phyloP scores from a whole-genome alignment of 2,329 filamentous ascomycete genomes.

The Ophiocordyceps camponoti-rufipedis region DNA sequence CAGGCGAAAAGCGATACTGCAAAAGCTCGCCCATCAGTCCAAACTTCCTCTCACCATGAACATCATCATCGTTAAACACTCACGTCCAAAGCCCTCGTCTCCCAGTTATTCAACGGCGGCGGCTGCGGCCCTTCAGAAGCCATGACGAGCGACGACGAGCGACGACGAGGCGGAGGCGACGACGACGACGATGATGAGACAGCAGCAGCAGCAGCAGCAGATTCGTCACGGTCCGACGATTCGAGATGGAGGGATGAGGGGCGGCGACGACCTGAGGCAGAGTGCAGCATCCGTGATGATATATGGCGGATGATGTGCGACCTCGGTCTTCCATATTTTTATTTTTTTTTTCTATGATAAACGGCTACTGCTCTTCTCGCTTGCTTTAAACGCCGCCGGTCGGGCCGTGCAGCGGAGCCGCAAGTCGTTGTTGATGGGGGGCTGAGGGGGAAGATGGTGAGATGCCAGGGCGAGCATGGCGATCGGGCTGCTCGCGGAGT shows the following conservation, averaged over 20 bases:
- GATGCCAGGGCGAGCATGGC: not conserved
- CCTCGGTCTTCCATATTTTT: too few species aligned
- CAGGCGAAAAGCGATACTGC: slow-evolving; percentile 1
- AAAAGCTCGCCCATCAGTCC: not conserved
- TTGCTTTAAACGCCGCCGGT: too few species aligned
- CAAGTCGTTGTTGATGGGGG: not conserved
- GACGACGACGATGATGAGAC: not conserved
- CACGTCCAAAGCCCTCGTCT: slow-evolving; percentile 16
- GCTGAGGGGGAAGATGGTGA: not conserved
- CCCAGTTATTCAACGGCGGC: slow-evolving; percentile 16
- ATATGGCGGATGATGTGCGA: too few species aligned
- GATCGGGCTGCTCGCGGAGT: not conserved
- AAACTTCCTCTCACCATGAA: not conserved
- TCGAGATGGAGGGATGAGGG: not conserved
- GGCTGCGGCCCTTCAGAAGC: slow-evolving; percentile 3
- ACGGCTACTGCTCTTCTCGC: too few species aligned
- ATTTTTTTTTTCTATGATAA: too few species aligned
- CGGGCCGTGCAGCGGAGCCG: too few species aligned
- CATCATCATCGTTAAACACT: slow-evolving; percentile 2
- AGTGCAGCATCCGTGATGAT: too few species aligned
- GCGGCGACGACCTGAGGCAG: not conserved
- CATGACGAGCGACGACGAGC: slow-evolving; percentile 1
- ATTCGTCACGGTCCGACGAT: not conserved
- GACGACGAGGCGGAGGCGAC: not conserved
- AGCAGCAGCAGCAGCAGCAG: not conserved